Evolutionary conservation across 2,329 filamentous ascomycete genomes (phyloP), one percentile per base, ranked within the genome.

Genomic region (Triangularia setosa): DNA sequence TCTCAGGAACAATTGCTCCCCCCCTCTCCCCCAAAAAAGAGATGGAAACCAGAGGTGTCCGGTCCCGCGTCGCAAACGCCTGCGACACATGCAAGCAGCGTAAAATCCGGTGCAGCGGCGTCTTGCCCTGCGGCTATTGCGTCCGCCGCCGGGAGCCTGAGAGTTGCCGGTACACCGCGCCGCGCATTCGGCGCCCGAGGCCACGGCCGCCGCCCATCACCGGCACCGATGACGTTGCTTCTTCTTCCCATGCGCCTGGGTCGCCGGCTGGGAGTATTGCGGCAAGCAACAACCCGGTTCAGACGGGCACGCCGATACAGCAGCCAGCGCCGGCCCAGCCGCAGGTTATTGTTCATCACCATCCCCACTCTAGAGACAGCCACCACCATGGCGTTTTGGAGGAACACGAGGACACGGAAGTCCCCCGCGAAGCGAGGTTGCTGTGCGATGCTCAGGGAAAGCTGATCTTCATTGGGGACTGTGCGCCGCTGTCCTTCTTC

Each of bases 71-170:
- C 53, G 76, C 80, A 63, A 84, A 84, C 66, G 83, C 83, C 53
- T 85, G 83, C 72, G 82, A 84, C 67, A 77, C 78, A 2, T 85
- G 83, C 75, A 85, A 85, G 69, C 76, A 79, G 11, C 79, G 81
- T 62, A 85, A 84, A 76, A 77, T 84, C 48, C 84, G 83, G 73
- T 85, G 83, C 71, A 82, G 84, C 67, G 83, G 83, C 1, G 77
- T 77, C n/a, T 69, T 77, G n/a, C 83, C 83, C 0, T 85, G 83
- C 70, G 75, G 76, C 44, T 83, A 83, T 69, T 85, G 83, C 66
- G 75, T 75, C 11, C 73, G 77, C 1, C 77, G 81, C 0, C 78
- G 77, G 64, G 77, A 78, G 23, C 75, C 78, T 7, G 74, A 79
- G 8, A 67, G 75, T 4, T 85, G 83, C 64, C 79, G 76, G 59